phyloP scores from a whole-genome alignment of 768 basidiomycete species.

The Panaeolus papilionaceus region DNA sequence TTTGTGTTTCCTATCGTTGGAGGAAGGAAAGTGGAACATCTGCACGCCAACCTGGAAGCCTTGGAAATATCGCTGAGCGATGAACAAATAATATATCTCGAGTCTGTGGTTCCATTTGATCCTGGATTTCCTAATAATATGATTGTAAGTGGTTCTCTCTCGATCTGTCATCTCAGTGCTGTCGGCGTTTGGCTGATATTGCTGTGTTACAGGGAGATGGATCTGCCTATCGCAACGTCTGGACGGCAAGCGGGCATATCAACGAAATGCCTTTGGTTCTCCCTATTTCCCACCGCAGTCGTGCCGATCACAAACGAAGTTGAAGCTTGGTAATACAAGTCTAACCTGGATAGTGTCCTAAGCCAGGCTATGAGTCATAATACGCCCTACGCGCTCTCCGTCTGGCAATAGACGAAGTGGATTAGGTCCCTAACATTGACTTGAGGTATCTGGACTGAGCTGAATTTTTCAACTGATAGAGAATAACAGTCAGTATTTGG shows the following conservation, averaged over 20 bases:
- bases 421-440: too few relatives aligned
- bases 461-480: too few relatives aligned
- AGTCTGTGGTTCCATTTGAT: constrained; percentile 47
- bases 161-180: not conserved
- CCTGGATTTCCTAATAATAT: constrained; percentile 46
- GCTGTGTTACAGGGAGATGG: not conserved
- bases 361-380: too few relatives aligned
- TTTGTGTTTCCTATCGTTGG: constrained; percentile 59
- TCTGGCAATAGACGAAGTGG: too few relatives aligned
- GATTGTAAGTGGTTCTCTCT: constrained; percentile 30
- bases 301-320: too few relatives aligned
- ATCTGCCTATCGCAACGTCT: not conserved
- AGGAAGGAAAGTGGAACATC: constrained; percentile 58
- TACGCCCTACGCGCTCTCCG: too few relatives aligned
- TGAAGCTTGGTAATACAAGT: not conserved
- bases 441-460: too few relatives aligned
- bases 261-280: not conserved
- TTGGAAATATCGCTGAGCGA: constrained; percentile 45
- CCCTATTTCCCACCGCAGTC: not conserved
- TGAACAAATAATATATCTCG: constrained; percentile 51
- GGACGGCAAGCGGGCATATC: not conserved
- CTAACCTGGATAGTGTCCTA: too few relatives aligned
- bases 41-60: constrained; percentile 53
- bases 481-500: too few relatives aligned
- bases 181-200: not conserved